These are phyloP conservation scores for Plasmodium berghei DNA, from an alignment of 169 alveolate species.

Conservation along the genomic window DNA sequence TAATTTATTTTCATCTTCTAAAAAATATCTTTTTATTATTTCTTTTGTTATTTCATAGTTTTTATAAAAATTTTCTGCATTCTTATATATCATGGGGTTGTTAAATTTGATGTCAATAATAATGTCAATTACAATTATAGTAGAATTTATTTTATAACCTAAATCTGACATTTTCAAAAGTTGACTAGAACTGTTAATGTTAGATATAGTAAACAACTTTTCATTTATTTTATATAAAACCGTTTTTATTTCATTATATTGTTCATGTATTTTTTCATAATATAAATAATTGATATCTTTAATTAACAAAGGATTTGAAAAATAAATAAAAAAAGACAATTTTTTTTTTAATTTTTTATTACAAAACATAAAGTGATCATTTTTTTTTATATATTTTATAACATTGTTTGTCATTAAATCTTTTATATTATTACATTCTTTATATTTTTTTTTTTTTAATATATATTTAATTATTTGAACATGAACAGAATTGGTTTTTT, in stretches of 20 bases:
- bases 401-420: background rate
- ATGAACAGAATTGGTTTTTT: slow-evolving; percentile 21
- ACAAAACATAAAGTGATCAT: slow-evolving; percentile 8
- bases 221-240: slow-evolving; percentile 26
- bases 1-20: background rate
- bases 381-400: background rate
- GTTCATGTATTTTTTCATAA: background rate
- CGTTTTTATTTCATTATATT: slow-evolving; percentile 36
- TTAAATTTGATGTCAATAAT: slow-evolving; percentile 31
- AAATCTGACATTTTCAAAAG: slow-evolving; percentile 26
- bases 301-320: slow-evolving; percentile 23
- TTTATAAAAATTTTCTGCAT: slow-evolving; percentile 25
- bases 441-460: slow-evolving; percentile 19
- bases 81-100: slow-evolving; percentile 13
- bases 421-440: slow-evolving; percentile 8
- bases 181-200: slow-evolving; percentile 21
- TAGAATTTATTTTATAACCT: slow-evolving; percentile 22
- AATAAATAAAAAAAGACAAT: slow-evolving; percentile 7
- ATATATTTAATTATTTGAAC: slow-evolving; percentile 18
- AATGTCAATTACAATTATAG: slow-evolving; percentile 12
- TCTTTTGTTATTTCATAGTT: slow-evolving; percentile 40
- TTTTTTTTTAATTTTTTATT: slow-evolving; percentile 6
- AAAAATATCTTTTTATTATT: slow-evolving; percentile 3
- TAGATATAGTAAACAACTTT: slow-evolving; percentile 7
- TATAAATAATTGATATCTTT: slow-evolving; percentile 25